phyloP scores from a whole-genome alignment of 2,329 filamentous ascomycete species.

The Cercospora canescens region DNA sequence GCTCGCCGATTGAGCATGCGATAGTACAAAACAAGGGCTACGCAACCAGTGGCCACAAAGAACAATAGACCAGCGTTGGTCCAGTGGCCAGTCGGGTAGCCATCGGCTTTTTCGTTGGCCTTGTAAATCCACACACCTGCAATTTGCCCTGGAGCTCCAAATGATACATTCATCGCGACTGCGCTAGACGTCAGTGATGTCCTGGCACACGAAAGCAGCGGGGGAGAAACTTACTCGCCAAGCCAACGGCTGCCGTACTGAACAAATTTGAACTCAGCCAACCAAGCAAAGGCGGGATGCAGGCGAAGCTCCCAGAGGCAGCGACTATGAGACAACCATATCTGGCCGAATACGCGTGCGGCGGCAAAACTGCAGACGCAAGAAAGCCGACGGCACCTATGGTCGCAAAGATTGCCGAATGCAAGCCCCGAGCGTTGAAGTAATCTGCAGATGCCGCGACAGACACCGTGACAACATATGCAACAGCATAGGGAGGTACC shows the following conservation, averaged over 20 bases:
- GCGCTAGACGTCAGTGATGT: background rate
- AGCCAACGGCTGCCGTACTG: constrained; percentile 63
- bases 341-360: constrained; percentile 59
- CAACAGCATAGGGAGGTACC: constrained; percentile 35
- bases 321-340: constrained; percentile 72
- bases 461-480: constrained; percentile 47
- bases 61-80: constrained; percentile 62
- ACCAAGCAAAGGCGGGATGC: constrained; percentile 69
- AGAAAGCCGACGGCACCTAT: constrained; percentile 61
- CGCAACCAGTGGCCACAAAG: constrained; percentile 57
- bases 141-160: constrained; percentile 70
- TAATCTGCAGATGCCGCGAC: constrained; percentile 61
- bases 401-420: constrained; percentile 51
- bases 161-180: constrained; percentile 64
- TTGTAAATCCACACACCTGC: constrained; percentile 75
- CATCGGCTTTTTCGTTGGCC: constrained; percentile 56
- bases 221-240: constrained; percentile 54
- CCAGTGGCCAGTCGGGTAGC: constrained; percentile 72
- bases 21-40: constrained; percentile 59
- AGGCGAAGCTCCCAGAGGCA: constrained; percentile 65
- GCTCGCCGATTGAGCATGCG: constrained; percentile 45
- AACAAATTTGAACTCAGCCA: constrained; percentile 70
- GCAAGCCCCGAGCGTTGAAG: constrained; percentile 58
- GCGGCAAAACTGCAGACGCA: constrained; percentile 62
- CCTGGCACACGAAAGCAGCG: background rate